Evolutionary conservation across 139 green algal species (phyloP), one percentile per base, ranked within the genome.

Genomic region (Tetratostichococcus sp.): DNA sequence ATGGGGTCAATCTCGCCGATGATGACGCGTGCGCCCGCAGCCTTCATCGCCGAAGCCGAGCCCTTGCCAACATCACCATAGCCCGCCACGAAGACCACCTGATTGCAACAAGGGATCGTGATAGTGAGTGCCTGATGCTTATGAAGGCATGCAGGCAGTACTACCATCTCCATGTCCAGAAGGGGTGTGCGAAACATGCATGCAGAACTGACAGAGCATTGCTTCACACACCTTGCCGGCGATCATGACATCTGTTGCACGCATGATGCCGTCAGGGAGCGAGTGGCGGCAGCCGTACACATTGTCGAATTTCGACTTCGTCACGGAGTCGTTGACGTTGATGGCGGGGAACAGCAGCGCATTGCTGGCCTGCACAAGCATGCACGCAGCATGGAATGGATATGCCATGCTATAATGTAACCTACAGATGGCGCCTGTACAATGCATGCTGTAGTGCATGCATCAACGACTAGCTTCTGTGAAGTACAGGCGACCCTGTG

Each of bases 301-400:
- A 87, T 99, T 99, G 92, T 99, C 96, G 70, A 99, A 99, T 91
- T 99, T 99, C 87, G 91, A 98, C 92, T 99, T 99, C 83, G 96
- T 99, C 31, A 99, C 96, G 6, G 91, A 97, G 93, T 99, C 96
- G 89, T 99, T 99, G 73, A 99, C 96, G 84, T 99, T 99, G 92
- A 99, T 99, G 85, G 95, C 96, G 22, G 96, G 96, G 93, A 99
- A 98, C 72, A 99, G 88, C 70, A 99, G 91, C 1, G 86, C 87
- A 79, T 91, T 91, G 58, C 69, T 80, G 72, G 91, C 78, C 85
- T 90, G 70, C 25, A 34, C 39, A 79, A 73, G 26, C n/a, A 50
- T 22, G 39, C 39, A 50, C 8, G 39, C 8, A 50, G 39, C 39
- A 50, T 8, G 14, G 8, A 50, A 8, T 22, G 8, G 39, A 14